phyloP scores from a whole-genome alignment of 768 basidiomycete genomes.

The Boletus sensibilis region DNA sequence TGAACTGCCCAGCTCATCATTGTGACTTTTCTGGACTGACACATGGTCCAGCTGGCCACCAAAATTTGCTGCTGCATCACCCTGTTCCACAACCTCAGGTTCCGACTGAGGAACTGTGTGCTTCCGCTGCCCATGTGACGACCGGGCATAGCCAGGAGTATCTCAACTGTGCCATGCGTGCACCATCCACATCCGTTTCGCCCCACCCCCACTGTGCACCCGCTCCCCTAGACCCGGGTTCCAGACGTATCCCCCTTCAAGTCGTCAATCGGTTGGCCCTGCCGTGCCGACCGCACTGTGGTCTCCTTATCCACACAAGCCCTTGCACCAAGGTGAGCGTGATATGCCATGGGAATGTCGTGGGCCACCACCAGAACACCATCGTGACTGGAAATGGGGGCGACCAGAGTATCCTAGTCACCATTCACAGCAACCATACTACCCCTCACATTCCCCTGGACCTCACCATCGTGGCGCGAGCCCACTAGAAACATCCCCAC shows the following conservation, averaged over 20 bases:
- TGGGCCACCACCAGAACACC: constrained; percentile 40
- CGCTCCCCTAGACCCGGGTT: constrained; percentile 53
- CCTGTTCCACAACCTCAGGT: constrained; percentile 60
- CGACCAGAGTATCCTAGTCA: constrained; percentile 37
- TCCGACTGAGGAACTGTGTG: no score
- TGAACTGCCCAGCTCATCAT: constrained; percentile 55
- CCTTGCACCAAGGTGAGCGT: no score
- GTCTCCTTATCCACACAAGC: no score
- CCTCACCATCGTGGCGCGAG: no score
- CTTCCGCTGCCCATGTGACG: no score
- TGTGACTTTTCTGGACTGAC: constrained; percentile 52
- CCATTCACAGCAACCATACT: constrained; percentile 33
- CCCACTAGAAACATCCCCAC: constrained; percentile 63
- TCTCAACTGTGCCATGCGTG: no score
- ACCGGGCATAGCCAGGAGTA: no score
- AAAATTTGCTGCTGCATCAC: constrained; percentile 63
- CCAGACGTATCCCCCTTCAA: no score
- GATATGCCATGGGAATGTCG: constrained; percentile 65
- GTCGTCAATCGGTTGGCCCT: no score
- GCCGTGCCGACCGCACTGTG: no score
- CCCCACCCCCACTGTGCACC: constrained; percentile 52
- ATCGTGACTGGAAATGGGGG: constrained; percentile 55
- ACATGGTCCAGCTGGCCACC: constrained; percentile 57
- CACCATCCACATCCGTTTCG: constrained; percentile 61
- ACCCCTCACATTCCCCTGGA: constrained; percentile 37